Percentiles rank a stretch among this genome's conserved stretches.
phyloP scores from a whole-genome alignment of 352 stramenopile species.

The Globisporangium carolinianum region DNA sequence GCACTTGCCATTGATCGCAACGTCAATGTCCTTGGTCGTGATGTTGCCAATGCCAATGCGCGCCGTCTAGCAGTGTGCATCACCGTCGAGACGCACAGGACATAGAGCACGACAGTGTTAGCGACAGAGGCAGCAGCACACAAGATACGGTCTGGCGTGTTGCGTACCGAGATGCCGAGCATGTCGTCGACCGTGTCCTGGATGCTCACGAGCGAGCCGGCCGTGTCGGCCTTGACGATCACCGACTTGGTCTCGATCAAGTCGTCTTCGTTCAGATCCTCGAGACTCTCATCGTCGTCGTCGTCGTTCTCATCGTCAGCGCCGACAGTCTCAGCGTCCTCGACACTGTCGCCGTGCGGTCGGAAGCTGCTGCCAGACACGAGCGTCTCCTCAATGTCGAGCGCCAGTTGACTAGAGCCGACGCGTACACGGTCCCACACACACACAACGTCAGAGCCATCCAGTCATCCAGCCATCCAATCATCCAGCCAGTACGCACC shows the following conservation, averaged over 20 bases:
- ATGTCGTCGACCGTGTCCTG: slow-evolving; percentile 79
- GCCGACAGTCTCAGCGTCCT: not conserved
- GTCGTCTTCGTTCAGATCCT: slow-evolving; percentile 35
- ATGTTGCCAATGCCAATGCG: slow-evolving; percentile 78
- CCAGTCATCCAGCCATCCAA: slow-evolving; percentile 1
- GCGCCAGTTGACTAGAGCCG: slow-evolving; percentile 41
- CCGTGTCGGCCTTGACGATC: slow-evolving; percentile 73
- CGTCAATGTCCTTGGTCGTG: slow-evolving; percentile 70
- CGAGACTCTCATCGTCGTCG: slow-evolving; percentile 13
- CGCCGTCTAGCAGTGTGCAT: slow-evolving; percentile 33
- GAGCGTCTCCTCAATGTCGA: slow-evolving; percentile 62
- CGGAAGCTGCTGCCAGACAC: not conserved
- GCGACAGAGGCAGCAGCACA: no score
- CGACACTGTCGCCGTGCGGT: not conserved
- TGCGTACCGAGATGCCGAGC: slow-evolving; percentile 39
- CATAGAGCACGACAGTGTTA: not conserved
- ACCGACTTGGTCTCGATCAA: slow-evolving; percentile 51
- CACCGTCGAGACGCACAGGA: not conserved
- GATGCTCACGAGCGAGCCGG: slow-evolving; percentile 76
- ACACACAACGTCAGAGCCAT: not conserved
- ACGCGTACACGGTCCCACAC: no score
- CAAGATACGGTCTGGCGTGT: no score
- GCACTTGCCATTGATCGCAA: slow-evolving; percentile 71
- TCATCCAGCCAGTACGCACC: slow-evolving; percentile 22
- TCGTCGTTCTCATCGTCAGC: slow-evolving; percentile 13